Evolutionary conservation across 2,329 filamentous ascomycete genomes (phyloP), one percentile per base, ranked within the genome.

Genomic region (Leptoxyphium fumago): DNA sequence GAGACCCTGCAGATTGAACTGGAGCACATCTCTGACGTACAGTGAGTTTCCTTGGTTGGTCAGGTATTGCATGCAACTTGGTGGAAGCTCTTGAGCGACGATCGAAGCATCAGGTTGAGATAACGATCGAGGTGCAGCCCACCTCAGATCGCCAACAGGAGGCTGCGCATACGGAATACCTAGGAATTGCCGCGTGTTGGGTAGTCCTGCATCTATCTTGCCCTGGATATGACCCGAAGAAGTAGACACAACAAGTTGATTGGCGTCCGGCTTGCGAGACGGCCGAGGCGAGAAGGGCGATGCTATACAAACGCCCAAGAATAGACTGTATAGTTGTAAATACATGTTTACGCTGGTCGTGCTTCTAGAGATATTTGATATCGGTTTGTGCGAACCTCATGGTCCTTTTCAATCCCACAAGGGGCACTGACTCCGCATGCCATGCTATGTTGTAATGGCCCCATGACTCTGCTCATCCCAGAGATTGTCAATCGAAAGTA

Each of bases 131-230:
- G 53, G 53, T 5, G 82, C 79, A 55, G 74, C 79, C 32, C 89
- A 71, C 13, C 84, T 77, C 21, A 85, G 66, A 2, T 68, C 59
- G 0, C 80, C 82, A 0, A 73, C 69, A 0, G 84, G 84, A 1
- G 82, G 72, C 48, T 84, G 68, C 2, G 83, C 82, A 55, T 78
- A 91, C 2, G 83, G 84, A 45, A 91, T 84, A 17, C 79, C 82
- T 44, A 73, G 77, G 65, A 84, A 88, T 21, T 40, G 38, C 11
- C 38, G 13, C 11, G 21, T 28, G 38, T 40, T 28, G 11, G 38
- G 38, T 13, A 28, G 6, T 3, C 38, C 18, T 3, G 14, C 13
- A 40, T 40, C 21, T 11, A 40, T 21, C 14, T 18, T 40, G 38
- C 38, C 38, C 13, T 18, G 13, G 38, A 18, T 13, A 18, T 14